Base-by-base conservation (phyloP, 2,329 filamentous ascomycete species). In the Tolypocladium ophioglossoides region DNA sequence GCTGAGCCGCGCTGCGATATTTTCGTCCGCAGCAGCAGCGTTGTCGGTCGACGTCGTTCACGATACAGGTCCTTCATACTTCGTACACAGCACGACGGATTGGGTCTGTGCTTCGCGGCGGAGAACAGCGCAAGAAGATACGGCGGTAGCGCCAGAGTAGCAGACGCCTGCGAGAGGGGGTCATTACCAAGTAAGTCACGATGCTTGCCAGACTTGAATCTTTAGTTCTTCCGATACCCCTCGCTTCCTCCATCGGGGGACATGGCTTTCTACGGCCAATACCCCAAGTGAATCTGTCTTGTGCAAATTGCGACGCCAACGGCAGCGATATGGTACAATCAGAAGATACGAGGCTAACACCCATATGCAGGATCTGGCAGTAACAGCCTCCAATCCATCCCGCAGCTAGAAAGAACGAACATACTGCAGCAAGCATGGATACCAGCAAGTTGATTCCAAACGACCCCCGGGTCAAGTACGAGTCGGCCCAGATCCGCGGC, bases 401-500 rank as follows among this genome's bases (percentile, higher is more conserved):
- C 6, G 24, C 24, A 27, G 16, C 24, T 3, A n/a, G 41, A 46
- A 30, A 3, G 2, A 11, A 46, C 27, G 27, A n/a, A 1, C 16
- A 27, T 30, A 30, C 18, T n/a, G 18, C 37, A n/a, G 8, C 58
- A 59, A 59, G 58, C 62, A 83, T 80, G 76, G 65, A 78, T 51
- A 68, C 78, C 44, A 80, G 86, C 65, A 87, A 86, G 66, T 79
- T 92, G 58, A 75, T 76, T 22, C 78, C 78, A 41, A 77, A 80
- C 57, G 89, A 92, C 72, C 64, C 82, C 37, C 80, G 88, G 58
- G 78, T 90, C 62, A 73, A 83, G 63, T 78, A 84, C 66, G 78
- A 81, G 62, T 83, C 78, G 54, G 78, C 82, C 44, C 72, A 75
- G 52, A 73, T 91, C 55, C 84, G 86, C 60, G 86, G 85, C 59